These are phyloP conservation scores for Laguncularia racemosa DNA, from an alignment of 345 rosid species.

Conservation along the genomic window DNA sequence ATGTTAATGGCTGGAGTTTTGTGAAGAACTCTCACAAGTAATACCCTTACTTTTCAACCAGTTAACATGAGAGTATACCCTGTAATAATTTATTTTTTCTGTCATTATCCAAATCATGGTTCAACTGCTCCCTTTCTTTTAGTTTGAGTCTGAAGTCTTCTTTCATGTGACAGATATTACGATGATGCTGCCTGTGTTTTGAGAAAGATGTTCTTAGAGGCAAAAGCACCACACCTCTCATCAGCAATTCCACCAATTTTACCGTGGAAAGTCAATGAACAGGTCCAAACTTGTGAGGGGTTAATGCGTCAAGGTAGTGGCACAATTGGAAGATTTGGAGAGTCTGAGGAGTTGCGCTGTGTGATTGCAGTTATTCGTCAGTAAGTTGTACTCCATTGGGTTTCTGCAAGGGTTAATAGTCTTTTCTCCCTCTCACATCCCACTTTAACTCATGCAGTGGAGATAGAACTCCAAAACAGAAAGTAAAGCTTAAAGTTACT, in stretches of 20 bases:
- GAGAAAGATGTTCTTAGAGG: slow-evolving; percentile 95
- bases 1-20: slow-evolving; percentile 99
- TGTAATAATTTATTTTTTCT: not conserved
- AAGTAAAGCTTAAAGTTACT: slow-evolving; percentile 95
- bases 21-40: slow-evolving; percentile 98
- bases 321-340: slow-evolving; percentile 85
- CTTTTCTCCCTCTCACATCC: slow-evolving; percentile 8
- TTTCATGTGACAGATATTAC: slow-evolving; percentile 50
- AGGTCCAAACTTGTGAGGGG: slow-evolving; percentile 69
- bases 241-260: slow-evolving; percentile 79
- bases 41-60: slow-evolving; percentile 14
- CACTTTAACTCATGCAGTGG: slow-evolving; percentile 48
- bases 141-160: no score
- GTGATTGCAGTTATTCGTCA: slow-evolving; percentile 95
- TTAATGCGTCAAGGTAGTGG: slow-evolving; percentile 98
- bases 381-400: slow-evolving; percentile 37
- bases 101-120: no score
- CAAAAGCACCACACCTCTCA: slow-evolving; percentile 98
- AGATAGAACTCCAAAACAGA: slow-evolving; percentile 99
- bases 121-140: no score
- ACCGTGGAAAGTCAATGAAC: slow-evolving; percentile 94
- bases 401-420: slow-evolving; percentile 3
- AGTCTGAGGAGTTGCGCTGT: slow-evolving; percentile 95
- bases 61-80: not conserved
- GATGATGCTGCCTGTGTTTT: slow-evolving; percentile 98